Evolutionary conservation across 2,329 filamentous ascomycete genomes (phyloP), one percentile per base, ranked within the genome.

Genomic region (Arthrinium phaeospermum): DNA sequence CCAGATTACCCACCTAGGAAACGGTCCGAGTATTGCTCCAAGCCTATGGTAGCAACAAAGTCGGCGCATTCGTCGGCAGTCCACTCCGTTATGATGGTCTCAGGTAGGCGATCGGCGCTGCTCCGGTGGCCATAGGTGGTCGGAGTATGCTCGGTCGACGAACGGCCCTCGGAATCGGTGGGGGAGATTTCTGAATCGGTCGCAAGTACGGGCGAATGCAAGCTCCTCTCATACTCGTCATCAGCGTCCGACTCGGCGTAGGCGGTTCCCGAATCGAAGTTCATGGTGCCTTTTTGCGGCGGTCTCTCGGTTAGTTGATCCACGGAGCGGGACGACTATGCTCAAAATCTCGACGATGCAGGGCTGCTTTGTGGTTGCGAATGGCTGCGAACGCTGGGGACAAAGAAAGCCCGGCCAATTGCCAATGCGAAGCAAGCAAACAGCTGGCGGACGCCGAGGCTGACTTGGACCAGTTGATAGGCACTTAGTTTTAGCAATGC

Each of bases 61-160:
- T 97, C 94, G 76, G 94, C 94, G 83, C 94, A 95, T 83, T 98
- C 94, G 73, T 97, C 94, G 22, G 91, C 92, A 1, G 91, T 92
- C 93, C 93, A 96, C 78, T 94, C 91, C 45, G 91, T 91, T 77
- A 96, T 93, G 79, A 93, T 90, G 68, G 92, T 93, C 78, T 93
- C 91, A 76, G 93, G 93, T 75, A 93, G 86, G 71, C 89, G 86
- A 81, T 93, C 91, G 79, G 87, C 88, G 78, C 88, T 90, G 80
- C 84, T 87, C 73, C 88, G 90, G 78, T 92, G 91, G 75, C 90
- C 91, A 78, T 93, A 94, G 69, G 92, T 94, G 68, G 93, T 96
- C 27, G 93, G 93, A 10, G 93, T 95, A 81, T 95, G 93, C 78
- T 95, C 92, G 76, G 87, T 86, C 5, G 88, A 88, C 67, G 90